Base-by-base conservation (phyloP, 495 filamentous ascomycete genomes). In the Penicillium parvum region DNA sequence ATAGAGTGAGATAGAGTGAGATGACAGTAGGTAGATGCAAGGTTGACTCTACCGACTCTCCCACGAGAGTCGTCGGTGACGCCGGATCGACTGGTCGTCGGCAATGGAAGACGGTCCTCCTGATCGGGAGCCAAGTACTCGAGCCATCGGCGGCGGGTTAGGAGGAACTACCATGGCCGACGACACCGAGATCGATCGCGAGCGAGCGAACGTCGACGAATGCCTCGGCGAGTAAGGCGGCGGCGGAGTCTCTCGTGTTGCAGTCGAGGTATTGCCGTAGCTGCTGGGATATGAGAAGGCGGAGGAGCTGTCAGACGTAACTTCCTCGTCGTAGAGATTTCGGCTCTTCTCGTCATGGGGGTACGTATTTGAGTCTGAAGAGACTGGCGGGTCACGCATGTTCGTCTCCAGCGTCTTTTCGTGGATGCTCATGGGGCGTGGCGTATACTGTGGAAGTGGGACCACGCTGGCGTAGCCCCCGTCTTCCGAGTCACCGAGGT, bases 191-290 rank as follows among this genome's bases (percentile, higher is more conserved):
- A 63, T 60, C 2, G 65, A 57, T 21, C 68, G 45, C 0, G 68
- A 66, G 8, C 64, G 57, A 10, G 55, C 43, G 4, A 65, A 49
- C 17, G 60, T 58, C 9, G 45, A 45, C 4, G 55, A 60, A 5
- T 51, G 49, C 7, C 55, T 56, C 2, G 66, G 60, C 5, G 69
- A 73, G 30, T 73, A 73, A 3, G 69, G 65, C 36, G 69, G 69
- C 23, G 69, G 69, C 2, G 68, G 69, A 1, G 69, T 73, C 19
- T 73, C 69, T 15, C 69, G 44, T 4, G 69, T 73, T 7, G 68
- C 69, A 7, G 69, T 73, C 1, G 69, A 73, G 5, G 69, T 73
- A 39, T 73, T 70, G 6, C 69, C 69, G 47, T 68, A 73, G 37
- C 66, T 72, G 45, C 69, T 73, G 2, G 68, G 63, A 42, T 69